phyloP scores from a whole-genome alignment of 169 alveolate species.

The Plasmodium coatneyi region DNA sequence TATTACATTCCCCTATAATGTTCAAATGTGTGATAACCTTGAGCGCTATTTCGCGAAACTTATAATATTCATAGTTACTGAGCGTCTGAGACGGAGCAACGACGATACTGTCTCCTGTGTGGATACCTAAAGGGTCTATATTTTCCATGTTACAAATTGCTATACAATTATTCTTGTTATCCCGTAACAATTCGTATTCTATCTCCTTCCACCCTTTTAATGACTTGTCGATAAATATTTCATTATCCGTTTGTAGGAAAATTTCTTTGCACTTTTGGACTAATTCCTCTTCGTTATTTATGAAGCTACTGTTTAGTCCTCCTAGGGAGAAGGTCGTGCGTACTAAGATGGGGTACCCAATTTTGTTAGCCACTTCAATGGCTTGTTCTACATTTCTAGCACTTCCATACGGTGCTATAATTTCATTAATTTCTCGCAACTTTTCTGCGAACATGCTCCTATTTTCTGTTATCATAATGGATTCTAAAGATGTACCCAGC shows the following conservation, averaged over 20 bases:
- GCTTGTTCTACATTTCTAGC: constrained; percentile 82
- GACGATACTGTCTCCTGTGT: constrained; percentile 94
- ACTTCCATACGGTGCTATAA: constrained; percentile 87
- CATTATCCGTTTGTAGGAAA: constrained; percentile 79
- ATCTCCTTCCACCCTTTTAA: constrained; percentile 92
- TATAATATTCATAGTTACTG: constrained; percentile 87
- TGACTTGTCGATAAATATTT: constrained; percentile 90
- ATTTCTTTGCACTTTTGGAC: constrained; percentile 78
- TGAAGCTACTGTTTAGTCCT: constrained; percentile 90
- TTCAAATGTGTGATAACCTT: constrained; percentile 89
- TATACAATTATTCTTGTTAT: constrained; percentile 90
- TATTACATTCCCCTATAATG: constrained; percentile 92
- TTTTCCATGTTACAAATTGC: constrained; percentile 93
- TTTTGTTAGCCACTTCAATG: constrained; percentile 82
- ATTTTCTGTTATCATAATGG: constrained; percentile 90
- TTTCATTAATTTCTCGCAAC: constrained; percentile 87
- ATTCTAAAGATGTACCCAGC: constrained; percentile 82
- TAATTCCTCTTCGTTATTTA: constrained; percentile 86
- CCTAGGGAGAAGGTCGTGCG: constrained; percentile 90
- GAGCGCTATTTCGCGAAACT: constrained; percentile 88
- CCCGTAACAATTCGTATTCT: constrained; percentile 91
- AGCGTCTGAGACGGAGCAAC: constrained; percentile 94
- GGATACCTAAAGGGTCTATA: constrained; percentile 92
- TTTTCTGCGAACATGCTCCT: constrained; percentile 87
- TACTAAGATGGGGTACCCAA: constrained; percentile 92